Conservation (phyloP, 2,329 filamentous ascomycete genomes). For the Aureobasidium namibiae region DNA sequence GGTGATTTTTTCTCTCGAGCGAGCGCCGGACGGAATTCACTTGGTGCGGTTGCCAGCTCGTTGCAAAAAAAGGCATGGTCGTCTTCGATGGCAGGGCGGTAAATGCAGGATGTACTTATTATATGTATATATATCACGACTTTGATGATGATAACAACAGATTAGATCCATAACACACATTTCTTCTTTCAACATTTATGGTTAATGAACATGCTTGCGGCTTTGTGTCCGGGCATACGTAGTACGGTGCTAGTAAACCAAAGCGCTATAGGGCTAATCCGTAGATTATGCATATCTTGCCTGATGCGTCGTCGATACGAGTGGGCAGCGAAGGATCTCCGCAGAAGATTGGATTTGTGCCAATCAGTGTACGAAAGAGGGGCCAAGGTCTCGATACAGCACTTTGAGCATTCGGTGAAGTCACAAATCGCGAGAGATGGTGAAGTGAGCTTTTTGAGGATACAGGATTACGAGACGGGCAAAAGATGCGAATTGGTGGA, state of each 20-base stretch:
- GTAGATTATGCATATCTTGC: not conserved
- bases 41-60: too few relatives aligned
- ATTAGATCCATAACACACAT: not conserved
- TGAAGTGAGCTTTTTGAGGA: not conserved
- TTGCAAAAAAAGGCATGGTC: too few relatives aligned
- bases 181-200: not conserved
- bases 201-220: not conserved
- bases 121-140: not conserved
- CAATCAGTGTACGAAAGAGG: too few relatives aligned
- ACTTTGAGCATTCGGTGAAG: not conserved
- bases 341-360: not conserved
- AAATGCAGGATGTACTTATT: not conserved
- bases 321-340: not conserved
- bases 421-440: not conserved
- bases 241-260: not conserved
- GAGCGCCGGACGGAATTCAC: too few relatives aligned
- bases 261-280: not conserved
- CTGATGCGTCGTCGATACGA: not conserved
- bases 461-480: not conserved
- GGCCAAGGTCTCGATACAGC: not conserved
- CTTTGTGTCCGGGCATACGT: not conserved
- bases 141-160: not conserved
- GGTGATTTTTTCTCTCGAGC: too few relatives aligned
- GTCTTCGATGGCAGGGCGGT: not conserved
- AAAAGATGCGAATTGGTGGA: not conserved